Base-by-base conservation (phyloP, 1,139 yeast species). In the Hansenula anomala region DNA sequence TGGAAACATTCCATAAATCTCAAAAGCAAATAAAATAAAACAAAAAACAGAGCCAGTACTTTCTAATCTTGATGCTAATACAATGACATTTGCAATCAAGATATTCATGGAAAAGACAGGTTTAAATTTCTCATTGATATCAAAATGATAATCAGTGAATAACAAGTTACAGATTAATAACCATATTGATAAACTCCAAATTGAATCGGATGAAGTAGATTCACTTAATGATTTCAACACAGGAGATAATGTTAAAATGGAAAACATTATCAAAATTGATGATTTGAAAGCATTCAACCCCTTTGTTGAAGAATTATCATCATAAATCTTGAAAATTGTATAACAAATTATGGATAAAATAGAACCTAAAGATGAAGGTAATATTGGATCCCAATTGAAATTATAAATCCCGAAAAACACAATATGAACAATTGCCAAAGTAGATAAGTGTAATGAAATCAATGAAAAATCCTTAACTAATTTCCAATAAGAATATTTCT, bases 201-300 rank as follows among this genome's bases (percentile, higher is more conserved):
- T 88, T 15, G 97, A 88, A 61, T 92, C 97, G 1, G 95, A 84
- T 0, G 97, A 78, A 0, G 97, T 88, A 1, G 96, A 85, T 49
- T 79, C 76, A 0, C 97, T 89, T 36, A 94, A 69, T 0, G 97
- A 89, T 51, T 87, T 85, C 40, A 92, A 69, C 4, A 92, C 92
- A 0, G 98, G 98, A 0, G 97, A 86, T 33, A 90, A 64, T 0
- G 94, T 80, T 34, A 89, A 66, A 34, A 90, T 64, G 5, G 86
- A 75, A 45, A 90, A 75, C 2, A 82, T 71, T 19, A 89, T 80
- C 23, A 92, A 64, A 12, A 78, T 46, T 4, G 88, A 75, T 1
- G 95, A 82, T 56, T 85, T 86, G 27, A 75, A 43, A 3, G n/a
- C 34, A 12, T 15, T 32, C 25, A 24, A 28, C 13, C 13, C 11